Percentiles rank a stretch among this genome's conserved stretches.
Conservation (phyloP, 2,329 filamentous ascomycete species). For the Penicillium freii region DNA sequence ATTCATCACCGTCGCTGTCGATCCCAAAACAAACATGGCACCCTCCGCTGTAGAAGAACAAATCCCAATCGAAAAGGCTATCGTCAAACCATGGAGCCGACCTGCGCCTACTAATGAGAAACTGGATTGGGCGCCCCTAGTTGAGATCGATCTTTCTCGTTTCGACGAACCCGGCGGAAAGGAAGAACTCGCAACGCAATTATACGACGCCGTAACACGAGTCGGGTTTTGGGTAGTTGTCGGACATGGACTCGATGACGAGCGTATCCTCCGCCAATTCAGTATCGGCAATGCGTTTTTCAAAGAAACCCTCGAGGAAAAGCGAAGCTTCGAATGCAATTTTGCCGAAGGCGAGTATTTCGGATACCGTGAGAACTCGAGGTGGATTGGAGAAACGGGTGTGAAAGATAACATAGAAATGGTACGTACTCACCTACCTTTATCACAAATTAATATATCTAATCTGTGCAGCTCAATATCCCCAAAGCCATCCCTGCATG, state of each 20-base stretch:
- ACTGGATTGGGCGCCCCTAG: constrained; percentile 53
- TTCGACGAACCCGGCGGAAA: constrained; percentile 57
- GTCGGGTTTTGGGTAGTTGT: constrained; percentile 34
- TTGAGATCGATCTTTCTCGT: constrained; percentile 55
- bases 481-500: constrained; percentile 31
- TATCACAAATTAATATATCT: not conserved
- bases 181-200: constrained; percentile 52
- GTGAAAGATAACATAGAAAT: constrained; percentile 42
- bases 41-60: constrained; percentile 23
- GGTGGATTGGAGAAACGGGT: constrained; percentile 40
- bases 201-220: constrained; percentile 52
- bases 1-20: not conserved
- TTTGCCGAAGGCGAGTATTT: constrained; percentile 35
- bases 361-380: constrained; percentile 33
- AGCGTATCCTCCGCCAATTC: constrained; percentile 28
- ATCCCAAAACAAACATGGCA: constrained; percentile 14
- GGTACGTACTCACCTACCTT: constrained; percentile 9
- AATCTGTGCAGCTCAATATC: constrained; percentile 28
- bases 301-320: constrained; percentile 26
- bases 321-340: constrained; percentile 28
- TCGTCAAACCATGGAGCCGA: constrained; percentile 29
- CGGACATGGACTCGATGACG: constrained; percentile 24
- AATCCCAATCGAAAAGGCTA: constrained; percentile 3
- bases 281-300: constrained; percentile 31
- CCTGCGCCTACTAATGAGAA: constrained; percentile 24